Conservation (phyloP, 176 grass and related monocot genomes). For the Dactylis glomerata region DNA sequence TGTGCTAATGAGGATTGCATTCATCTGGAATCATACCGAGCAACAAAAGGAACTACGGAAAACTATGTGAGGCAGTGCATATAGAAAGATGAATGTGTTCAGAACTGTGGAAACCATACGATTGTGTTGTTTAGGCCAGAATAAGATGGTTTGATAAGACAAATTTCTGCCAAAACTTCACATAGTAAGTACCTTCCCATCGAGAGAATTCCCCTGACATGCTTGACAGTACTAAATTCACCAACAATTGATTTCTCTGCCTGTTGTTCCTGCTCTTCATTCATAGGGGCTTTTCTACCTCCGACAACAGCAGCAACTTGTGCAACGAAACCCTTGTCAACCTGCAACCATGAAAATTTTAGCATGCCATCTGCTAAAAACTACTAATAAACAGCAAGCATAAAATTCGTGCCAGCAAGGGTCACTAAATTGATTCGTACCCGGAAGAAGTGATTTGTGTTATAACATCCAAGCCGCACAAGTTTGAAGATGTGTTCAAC, state of each 20-base stretch:
- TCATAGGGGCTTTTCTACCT: constrained; percentile 84
- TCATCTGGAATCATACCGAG: not conserved
- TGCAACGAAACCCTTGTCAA: constrained; percentile 96
- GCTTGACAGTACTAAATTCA: constrained; percentile 97
- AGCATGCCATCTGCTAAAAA: not conserved
- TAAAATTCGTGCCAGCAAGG: not conserved
- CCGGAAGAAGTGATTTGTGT: constrained; percentile 95
- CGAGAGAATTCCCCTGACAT: constrained; percentile 92
- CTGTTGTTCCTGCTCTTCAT: constrained; percentile 60
- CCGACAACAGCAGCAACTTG: constrained; percentile 84
- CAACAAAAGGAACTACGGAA: not conserved
- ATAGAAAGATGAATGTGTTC: not conserved
- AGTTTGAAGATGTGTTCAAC: constrained; percentile 95
- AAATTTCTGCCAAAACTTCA: not conserved
- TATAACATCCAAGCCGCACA: constrained; percentile 89
- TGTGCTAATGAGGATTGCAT: not conserved
- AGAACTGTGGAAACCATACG: too few relatives aligned
- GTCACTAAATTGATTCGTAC: constrained; percentile 32
- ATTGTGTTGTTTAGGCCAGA: not conserved
- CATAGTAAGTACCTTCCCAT: constrained; percentile 75
- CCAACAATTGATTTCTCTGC: constrained; percentile 84
- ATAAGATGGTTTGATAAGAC: not conserved
- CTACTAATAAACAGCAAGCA: not conserved
- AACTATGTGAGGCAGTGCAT: not conserved
- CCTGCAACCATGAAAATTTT: constrained; percentile 35